phyloP scores from a whole-genome alignment of 208 protist genomes.

The Strigomonas galati region DNA sequence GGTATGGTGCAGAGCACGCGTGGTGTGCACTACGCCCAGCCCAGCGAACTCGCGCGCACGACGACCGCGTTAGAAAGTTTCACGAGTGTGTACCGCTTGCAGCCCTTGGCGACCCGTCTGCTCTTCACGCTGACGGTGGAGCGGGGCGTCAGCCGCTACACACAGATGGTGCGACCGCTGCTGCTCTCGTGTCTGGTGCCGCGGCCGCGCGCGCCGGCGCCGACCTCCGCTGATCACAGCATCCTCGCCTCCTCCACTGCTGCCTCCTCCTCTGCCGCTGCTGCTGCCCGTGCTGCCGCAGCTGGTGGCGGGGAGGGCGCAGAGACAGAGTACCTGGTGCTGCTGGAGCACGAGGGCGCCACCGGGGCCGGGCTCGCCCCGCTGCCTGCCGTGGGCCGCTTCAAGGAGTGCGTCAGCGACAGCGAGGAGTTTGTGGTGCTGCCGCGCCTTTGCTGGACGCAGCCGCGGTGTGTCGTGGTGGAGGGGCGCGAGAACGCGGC shows the following conservation, averaged over 20 bases:
- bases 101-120: slow-evolving; percentile 51
- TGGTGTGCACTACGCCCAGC: slow-evolving; percentile 74
- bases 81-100: slow-evolving; percentile 51
- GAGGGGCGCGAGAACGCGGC: slow-evolving; percentile 59
- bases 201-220: slow-evolving; percentile 9
- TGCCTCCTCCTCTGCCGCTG: neutral
- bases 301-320: slow-evolving; percentile 19
- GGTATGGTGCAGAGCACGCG: slow-evolving; percentile 79
- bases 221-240: neutral
- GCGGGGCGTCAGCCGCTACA: slow-evolving; percentile 48
- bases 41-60: slow-evolving; percentile 55
- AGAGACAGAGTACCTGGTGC: slow-evolving; percentile 47
- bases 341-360: slow-evolving; percentile 58
- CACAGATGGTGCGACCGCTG: slow-evolving; percentile 52
- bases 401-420: slow-evolving; percentile 62
- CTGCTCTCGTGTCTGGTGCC: slow-evolving; percentile 66
- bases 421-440: slow-evolving; percentile 58
- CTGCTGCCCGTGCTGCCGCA: slow-evolving; percentile 3
- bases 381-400: slow-evolving; percentile 41
- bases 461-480: slow-evolving; percentile 46
- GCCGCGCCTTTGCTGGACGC: slow-evolving; percentile 32
- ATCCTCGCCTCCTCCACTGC: neutral
- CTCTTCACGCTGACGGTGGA: slow-evolving; percentile 71
- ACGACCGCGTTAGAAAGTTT: slow-evolving; percentile 74
- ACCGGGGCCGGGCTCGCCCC: slow-evolving; percentile 30